phyloP scores from a whole-genome alignment of 805 yeast species.

The Barnettozyma sp. region DNA sequence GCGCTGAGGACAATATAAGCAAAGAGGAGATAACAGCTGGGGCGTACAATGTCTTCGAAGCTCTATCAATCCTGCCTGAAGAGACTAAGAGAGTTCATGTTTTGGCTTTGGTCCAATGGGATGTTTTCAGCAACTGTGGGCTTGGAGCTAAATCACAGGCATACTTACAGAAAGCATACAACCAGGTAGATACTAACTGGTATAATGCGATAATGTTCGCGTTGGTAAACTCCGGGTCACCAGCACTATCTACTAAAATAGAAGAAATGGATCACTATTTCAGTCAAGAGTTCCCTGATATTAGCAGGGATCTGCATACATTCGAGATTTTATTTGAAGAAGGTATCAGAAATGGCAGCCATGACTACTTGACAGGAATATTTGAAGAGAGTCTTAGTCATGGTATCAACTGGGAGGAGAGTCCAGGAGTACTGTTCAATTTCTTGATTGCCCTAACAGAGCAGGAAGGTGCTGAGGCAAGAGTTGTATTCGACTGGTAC shows the following conservation, averaged over 20 bases:
- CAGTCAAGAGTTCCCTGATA: background rate
- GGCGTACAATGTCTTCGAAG: background rate
- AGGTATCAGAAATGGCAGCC: constrained; percentile 8
- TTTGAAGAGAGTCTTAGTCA: constrained; percentile 31
- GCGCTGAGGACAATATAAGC: background rate
- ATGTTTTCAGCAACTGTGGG: constrained; percentile 4
- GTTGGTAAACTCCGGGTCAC: background rate
- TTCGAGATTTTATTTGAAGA: constrained; percentile 11
- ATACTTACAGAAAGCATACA: background rate
- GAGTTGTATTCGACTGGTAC: constrained; percentile 29
- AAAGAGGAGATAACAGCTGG: constrained; percentile 3
- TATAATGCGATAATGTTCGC: constrained; percentile 2
- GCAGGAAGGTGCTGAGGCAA: constrained; percentile 23
- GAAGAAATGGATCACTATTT: constrained; percentile 1
- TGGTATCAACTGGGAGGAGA: constrained; percentile 39
- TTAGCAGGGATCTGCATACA: constrained; percentile 8
- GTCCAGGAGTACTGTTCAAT: constrained; percentile 20
- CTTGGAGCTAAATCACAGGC: background rate
- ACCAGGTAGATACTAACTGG: background rate
- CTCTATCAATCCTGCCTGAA: background rate
- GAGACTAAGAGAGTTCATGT: background rate
- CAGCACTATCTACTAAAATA: background rate
- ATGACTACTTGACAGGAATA: constrained; percentile 17
- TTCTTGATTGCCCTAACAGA: constrained; percentile 26
- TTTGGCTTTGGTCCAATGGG: constrained; percentile 5